A percentile compares a stretch with the other conserved stretches of the same genome.
Conservation (phyloP, 495 filamentous ascomycete species). For the Cercophora newfieldiana region DNA sequence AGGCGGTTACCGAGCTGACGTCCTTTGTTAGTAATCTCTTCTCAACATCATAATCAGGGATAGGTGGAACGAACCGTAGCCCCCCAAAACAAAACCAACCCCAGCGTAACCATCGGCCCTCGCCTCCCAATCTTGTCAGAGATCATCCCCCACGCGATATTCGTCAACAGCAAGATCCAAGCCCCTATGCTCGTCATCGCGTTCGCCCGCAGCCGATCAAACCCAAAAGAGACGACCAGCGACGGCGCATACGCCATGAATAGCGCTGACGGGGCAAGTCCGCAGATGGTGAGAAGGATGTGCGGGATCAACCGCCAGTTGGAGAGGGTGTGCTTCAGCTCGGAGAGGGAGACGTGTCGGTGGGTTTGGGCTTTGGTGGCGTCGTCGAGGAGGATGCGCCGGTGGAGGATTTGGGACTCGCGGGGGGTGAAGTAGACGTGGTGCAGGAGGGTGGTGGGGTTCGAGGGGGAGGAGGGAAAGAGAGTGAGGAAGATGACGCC, state of each 20-base stretch:
- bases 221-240: slow-evolving; percentile 47
- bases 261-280: slow-evolving; percentile 29
- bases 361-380: slow-evolving; percentile 30
- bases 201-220: slow-evolving; percentile 50
- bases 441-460: slow-evolving; percentile 45
- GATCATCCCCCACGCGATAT: slow-evolving; percentile 43
- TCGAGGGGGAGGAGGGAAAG: slow-evolving; percentile 45
- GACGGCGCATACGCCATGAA: slow-evolving; percentile 46
- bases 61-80: slow-evolving; percentile 16
- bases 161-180: slow-evolving; percentile 40
- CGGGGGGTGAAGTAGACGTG: slow-evolving; percentile 41
- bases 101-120: slow-evolving; percentile 27
- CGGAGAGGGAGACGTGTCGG: slow-evolving; percentile 20
- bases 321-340: slow-evolving; percentile 28
- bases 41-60: neutral
- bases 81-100: slow-evolving; percentile 26
- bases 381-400: slow-evolving; percentile 41
- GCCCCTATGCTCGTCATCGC: slow-evolving; percentile 50
- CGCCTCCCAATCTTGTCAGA: slow-evolving; percentile 32
- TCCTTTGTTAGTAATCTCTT: neutral
- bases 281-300: slow-evolving; percentile 41
- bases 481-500: slow-evolving; percentile 52
- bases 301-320: slow-evolving; percentile 46
- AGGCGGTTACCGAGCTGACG: slow-evolving; percentile 30
- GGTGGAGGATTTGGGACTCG: slow-evolving; percentile 39